Percentiles rank a stretch among this genome's conserved stretches.
phyloP scores from a whole-genome alignment of 2,329 filamentous ascomycete genomes.

The Xylaria sp. region DNA sequence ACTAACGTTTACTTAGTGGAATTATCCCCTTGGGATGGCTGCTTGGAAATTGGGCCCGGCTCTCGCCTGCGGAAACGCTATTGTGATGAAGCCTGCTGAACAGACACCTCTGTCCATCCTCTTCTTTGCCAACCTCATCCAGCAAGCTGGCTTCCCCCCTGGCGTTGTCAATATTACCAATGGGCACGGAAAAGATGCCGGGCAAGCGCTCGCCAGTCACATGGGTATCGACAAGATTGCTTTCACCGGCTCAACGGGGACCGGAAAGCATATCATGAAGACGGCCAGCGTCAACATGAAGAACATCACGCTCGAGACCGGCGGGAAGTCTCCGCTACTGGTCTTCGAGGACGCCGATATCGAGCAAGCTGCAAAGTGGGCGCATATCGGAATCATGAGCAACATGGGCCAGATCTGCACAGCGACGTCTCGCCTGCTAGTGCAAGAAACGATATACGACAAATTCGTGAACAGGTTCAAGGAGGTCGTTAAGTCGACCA shows the following conservation, averaged over 20 bases:
- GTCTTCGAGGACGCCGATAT: conserved; percentile 69
- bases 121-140: conserved; percentile 67
- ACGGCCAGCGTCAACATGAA: conserved; percentile 67
- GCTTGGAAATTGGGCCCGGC: conserved; percentile 79
- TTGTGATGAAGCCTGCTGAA: conserved; percentile 68
- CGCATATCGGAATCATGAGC: conserved; percentile 54
- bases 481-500: conserved; percentile 58
- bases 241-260: conserved; percentile 76
- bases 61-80: conserved; percentile 64
- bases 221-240: conserved; percentile 74
- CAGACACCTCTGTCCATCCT: conserved; percentile 68
- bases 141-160: conserved; percentile 75
- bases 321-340: conserved; percentile 67
- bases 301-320: conserved; percentile 68
- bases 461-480: conserved; percentile 67
- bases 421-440: conserved; percentile 65
- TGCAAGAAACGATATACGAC: conserved; percentile 63
- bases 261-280: conserved; percentile 76
- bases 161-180: conserved; percentile 79
- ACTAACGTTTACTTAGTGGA: conserved; percentile 36
- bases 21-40: conserved; percentile 60
- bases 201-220: conserved; percentile 69
- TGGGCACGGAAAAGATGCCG: conserved; percentile 69
- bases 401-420: conserved; percentile 69
- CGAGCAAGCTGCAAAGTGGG: conserved; percentile 67